Evolutionary conservation across 2,329 filamentous ascomycete genomes (phyloP), one percentile per base, ranked within the genome.

Genomic region (Arthroderma sp.): DNA sequence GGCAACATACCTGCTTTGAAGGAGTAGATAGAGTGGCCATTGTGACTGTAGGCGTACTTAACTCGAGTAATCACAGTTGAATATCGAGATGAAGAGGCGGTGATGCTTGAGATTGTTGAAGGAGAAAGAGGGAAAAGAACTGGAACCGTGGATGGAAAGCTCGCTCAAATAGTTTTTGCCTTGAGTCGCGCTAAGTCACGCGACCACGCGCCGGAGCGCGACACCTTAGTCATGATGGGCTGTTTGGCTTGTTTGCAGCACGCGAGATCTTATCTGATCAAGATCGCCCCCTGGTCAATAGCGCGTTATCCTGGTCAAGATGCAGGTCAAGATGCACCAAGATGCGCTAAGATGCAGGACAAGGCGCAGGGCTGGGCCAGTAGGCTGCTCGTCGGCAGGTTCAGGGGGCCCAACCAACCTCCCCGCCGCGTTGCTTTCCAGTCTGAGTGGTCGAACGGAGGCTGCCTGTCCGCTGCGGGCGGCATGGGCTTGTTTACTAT

Each of bases 21-120:
- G 84, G 84, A 66, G 84, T 87, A 69, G 88, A 78, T 71, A 91
- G 79, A 62, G 85, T 76, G 73, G 88, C 81, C 88, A 94, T 93
- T 81, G 77, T 60, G 60, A 64, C 61, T 54, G 31, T 37, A 17
- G 33, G 13, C 21, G 31, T 37, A 31, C 11, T 54, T 38, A 11
- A 13, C 31, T 13, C 38, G 17, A 37, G 51, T 54, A 8, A 37
- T 25, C 23, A n/a, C n/a, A 5, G 28, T 38, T 5, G 9, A 15
- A 28, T 37, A 25, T 37, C n/a, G 11, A 54, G 33, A 13, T 38
- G 35, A 23, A 21, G 13, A 37, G 19, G 25, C 13, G 6, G 17
- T 23, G 51, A 15, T 54, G 31, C 17, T 54, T 2, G 31, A 25
- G 37, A 19, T 53, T 53, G 51, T 58, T 57, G 58, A 38, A 56